Percentiles rank a stretch among this genome's conserved stretches.
Evolutionary conservation across 345 rosid species (phyloP).

Genomic region (Citrus hindsii): DNA sequence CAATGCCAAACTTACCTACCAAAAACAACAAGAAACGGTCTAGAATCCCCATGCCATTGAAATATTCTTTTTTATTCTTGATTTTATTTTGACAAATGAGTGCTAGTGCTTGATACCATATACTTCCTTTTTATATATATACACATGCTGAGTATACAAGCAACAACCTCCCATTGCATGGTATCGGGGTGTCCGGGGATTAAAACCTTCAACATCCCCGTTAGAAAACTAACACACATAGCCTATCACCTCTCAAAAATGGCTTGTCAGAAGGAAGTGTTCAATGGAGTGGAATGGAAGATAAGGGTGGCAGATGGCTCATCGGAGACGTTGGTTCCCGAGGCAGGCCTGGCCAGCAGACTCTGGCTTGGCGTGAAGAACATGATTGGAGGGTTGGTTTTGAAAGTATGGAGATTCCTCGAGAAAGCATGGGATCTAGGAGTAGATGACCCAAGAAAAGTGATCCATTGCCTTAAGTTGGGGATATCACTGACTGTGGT

Average conservation of each 20-base stretch:
- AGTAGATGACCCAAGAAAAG: slow-evolving; percentile 41
- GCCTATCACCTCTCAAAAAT: background rate
- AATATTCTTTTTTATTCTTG: background rate
- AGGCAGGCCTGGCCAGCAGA: slow-evolving; percentile 13
- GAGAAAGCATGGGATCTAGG: slow-evolving; percentile 30
- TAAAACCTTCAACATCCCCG: background rate
- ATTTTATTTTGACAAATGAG: background rate
- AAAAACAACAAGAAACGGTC: slow-evolving; percentile 5
- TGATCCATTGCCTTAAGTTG: slow-evolving; percentile 41
- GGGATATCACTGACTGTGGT: slow-evolving; percentile 42
- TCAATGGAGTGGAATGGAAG: slow-evolving; percentile 39
- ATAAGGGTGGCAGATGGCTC: slow-evolving; percentile 41
- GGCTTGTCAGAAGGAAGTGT: slow-evolving; percentile 23
- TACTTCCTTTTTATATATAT: slow-evolving; percentile 1
- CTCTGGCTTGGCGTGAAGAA: slow-evolving; percentile 26
- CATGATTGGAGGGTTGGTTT: slow-evolving; percentile 8
- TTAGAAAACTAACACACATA: background rate
- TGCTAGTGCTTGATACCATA: background rate
- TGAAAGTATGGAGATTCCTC: slow-evolving; percentile 27
- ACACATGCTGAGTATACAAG: background rate
- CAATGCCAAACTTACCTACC: slow-evolving; percentile 26
- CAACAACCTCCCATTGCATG: slow-evolving; percentile 8
- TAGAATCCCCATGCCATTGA: slow-evolving; percentile 7
- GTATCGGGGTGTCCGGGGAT: background rate
- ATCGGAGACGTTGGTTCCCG: slow-evolving; percentile 32